Conservation (phyloP, 306 rosid genomes). For the Gillenia trifoliata region DNA sequence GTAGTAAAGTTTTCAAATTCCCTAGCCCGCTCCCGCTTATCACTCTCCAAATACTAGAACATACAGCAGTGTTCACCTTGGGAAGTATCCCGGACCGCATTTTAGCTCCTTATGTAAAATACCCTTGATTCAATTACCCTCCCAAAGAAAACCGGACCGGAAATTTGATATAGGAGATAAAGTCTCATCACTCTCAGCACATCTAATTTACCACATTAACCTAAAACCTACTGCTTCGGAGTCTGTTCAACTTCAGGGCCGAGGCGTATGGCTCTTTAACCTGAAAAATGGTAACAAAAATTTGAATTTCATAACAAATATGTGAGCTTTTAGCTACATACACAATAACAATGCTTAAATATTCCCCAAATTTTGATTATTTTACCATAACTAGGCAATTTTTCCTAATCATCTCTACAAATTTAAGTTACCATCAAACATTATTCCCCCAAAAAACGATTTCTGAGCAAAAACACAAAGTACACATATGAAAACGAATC, state of each 20-base stretch:
- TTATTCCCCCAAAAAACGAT: not conserved
- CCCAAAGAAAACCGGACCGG: conserved; percentile 16
- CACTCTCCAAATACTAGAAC: conserved; percentile 34
- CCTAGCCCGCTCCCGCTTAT: conserved; percentile 25
- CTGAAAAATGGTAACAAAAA: conserved; percentile 29
- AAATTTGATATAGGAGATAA: conserved; percentile 10
- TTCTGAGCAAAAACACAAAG: not conserved
- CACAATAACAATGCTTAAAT: not conserved
- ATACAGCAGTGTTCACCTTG: conserved; percentile 48
- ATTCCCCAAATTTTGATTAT: not conserved
- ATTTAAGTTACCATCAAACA: not conserved
- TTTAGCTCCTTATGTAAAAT: conserved; percentile 38
- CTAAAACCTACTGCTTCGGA: conserved; percentile 2
- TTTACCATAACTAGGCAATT: not conserved
- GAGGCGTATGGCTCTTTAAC: conserved; percentile 23
- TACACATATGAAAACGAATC: not conserved
- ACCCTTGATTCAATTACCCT: conserved; percentile 20
- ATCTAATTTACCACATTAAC: conserved; percentile 12
- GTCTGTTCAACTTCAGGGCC: conserved; percentile 9
- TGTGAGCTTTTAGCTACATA: not conserved
- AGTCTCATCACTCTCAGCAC: conserved; percentile 39
- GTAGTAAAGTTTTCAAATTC: conserved; percentile 13
- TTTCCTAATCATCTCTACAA: not conserved
- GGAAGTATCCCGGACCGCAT: conserved; percentile 56
- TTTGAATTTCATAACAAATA: conserved; percentile 3